Percentiles rank a stretch among this genome's conserved stretches.
Conservation (phyloP, 441 rosid species). For the Arabidopsis hybrid region DNA sequence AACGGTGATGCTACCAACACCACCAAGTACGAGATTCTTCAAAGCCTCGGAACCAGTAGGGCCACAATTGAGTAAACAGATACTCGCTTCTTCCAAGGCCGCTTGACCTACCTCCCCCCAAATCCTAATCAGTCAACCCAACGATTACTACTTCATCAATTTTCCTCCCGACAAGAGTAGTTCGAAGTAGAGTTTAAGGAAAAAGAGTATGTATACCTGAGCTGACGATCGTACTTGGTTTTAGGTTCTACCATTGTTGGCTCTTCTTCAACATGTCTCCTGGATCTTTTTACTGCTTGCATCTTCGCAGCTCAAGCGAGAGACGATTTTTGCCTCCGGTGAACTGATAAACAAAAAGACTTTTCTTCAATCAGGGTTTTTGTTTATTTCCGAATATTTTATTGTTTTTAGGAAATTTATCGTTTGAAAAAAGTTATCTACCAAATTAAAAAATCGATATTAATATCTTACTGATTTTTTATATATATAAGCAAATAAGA, state of each 20-base stretch:
- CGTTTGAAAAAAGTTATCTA: not conserved
- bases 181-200: not conserved
- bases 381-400: too few species aligned
- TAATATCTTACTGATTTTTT: too few species aligned
- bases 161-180: not conserved
- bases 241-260: constrained; percentile 77
- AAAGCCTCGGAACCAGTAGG: constrained; percentile 96
- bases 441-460: not conserved
- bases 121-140: constrained; percentile 53
- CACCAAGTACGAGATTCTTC: constrained; percentile 96
- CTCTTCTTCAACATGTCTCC: constrained; percentile 32
- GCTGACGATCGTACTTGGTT: constrained; percentile 96
- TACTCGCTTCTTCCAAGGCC: constrained; percentile 84
- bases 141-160: constrained; percentile 26
- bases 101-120: constrained; percentile 98
- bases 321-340: constrained; percentile 16
- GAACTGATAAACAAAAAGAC: not conserved
- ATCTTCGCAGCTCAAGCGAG: constrained; percentile 11
- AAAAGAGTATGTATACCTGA: constrained; percentile 56
- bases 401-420: too few species aligned
- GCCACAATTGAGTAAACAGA: constrained; percentile 95
- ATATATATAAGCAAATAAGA: too few species aligned
- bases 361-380: too few species aligned
- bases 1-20: constrained; percentile 89
- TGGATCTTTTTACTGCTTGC: constrained; percentile 40